These are phyloP conservation scores for Oemleria cerasiformis DNA, from an alignment of 306 rosid species.

Conservation along the genomic window DNA sequence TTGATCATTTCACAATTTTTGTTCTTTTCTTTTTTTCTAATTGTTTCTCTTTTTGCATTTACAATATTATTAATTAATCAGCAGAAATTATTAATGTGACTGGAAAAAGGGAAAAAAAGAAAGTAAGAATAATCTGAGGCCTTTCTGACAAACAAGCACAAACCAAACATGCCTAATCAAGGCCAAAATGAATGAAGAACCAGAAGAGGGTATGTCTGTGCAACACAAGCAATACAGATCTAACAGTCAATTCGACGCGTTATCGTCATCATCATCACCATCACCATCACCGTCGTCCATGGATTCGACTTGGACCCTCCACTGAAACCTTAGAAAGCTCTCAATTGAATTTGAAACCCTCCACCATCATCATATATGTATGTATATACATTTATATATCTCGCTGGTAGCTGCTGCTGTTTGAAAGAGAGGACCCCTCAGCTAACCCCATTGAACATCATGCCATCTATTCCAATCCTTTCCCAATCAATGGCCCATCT, in stretches of 20 bases:
- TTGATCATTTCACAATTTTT: slow-evolving; percentile 10
- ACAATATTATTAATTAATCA: background rate
- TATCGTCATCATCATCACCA: background rate
- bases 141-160: slow-evolving; percentile 50
- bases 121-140: slow-evolving; percentile 8
- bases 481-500: slow-evolving; percentile 42
- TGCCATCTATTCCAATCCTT: slow-evolving; percentile 24
- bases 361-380: slow-evolving; percentile 20
- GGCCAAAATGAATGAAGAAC: slow-evolving; percentile 23
- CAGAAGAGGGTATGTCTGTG: slow-evolving; percentile 40
- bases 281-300: slow-evolving; percentile 9
- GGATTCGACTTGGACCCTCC: slow-evolving; percentile 57
- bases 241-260: slow-evolving; percentile 50
- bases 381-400: background rate
- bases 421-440: background rate
- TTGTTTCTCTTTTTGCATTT: background rate
- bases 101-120: slow-evolving; percentile 22
- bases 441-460: slow-evolving; percentile 11
- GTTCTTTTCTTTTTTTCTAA: background rate
- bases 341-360: slow-evolving; percentile 28
- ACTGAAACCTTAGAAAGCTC: slow-evolving; percentile 23
- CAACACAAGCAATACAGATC: slow-evolving; percentile 49
- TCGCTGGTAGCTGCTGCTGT: slow-evolving; percentile 3
- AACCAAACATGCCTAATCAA: slow-evolving; percentile 26
- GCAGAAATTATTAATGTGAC: background rate